Evolutionary conservation across 495 filamentous ascomycete species (phyloP).

Genomic region (Lasiosphaeria miniovina): DNA sequence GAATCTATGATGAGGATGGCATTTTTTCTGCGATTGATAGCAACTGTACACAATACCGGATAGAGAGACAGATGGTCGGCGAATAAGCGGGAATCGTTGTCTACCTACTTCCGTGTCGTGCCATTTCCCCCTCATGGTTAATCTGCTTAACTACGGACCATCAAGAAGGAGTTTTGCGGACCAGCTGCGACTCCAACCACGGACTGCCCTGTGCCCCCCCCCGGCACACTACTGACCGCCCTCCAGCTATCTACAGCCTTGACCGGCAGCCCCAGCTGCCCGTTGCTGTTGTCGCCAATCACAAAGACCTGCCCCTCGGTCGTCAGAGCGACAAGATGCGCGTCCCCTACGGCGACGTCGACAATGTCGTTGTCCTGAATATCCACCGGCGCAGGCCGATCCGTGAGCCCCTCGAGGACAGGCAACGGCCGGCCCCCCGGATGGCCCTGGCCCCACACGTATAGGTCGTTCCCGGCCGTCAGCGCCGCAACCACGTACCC

Average conservation of each 20-base stretch:
- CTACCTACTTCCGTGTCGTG: background rate
- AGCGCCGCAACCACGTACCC: conserved; percentile 58
- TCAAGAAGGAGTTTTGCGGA: conserved; percentile 43
- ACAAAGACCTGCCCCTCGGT: conserved; percentile 50
- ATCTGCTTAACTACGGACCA: conserved; percentile 23
- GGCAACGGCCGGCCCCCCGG: conserved; percentile 6
- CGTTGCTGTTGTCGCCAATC: conserved; percentile 53
- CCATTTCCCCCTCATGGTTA: conserved; percentile 1
- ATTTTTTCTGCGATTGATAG: conserved; percentile 19
- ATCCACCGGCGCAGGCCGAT: conserved; percentile 32
- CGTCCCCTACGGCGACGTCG: conserved; percentile 57
- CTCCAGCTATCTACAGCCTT: conserved; percentile 28
- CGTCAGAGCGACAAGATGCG: conserved; percentile 56
- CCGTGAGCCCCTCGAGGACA: conserved; percentile 21
- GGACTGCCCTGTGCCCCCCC: conserved; percentile 6
- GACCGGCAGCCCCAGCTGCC: conserved; percentile 54
- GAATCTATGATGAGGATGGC: conserved; percentile 64
- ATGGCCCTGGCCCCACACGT: conserved; percentile 56
- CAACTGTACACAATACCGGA: conserved; percentile 42
- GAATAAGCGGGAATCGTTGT: background rate
- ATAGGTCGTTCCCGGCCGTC: conserved; percentile 56
- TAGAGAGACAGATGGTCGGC: conserved; percentile 23
- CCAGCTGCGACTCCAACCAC: conserved; percentile 45
- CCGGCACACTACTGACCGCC: conserved; percentile 32
- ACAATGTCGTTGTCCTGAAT: conserved; percentile 43